Conservation (phyloP, 176 grass and related monocot species). For the Hordeum vulgare region DNA sequence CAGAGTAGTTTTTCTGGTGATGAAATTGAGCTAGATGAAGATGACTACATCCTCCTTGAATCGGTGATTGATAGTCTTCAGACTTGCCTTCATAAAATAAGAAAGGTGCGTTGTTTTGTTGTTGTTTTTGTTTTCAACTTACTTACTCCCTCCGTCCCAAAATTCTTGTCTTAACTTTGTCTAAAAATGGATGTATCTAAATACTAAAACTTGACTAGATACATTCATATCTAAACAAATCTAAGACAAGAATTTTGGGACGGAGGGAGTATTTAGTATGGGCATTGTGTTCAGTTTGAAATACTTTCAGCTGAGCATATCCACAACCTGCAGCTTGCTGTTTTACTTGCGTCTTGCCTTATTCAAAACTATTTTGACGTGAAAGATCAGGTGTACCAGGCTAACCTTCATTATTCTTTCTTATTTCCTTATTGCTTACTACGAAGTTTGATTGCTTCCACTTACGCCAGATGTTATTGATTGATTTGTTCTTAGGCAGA, state of each 20-base stretch:
- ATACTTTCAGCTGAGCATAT: neutral
- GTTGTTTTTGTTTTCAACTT: neutral
- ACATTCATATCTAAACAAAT: too few species aligned
- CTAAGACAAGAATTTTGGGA: too few species aligned
- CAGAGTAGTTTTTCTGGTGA: slow-evolving; percentile 11
- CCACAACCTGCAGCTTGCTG: neutral
- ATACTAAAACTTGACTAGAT: too few species aligned
- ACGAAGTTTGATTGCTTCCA: neutral
- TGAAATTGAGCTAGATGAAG: slow-evolving; percentile 27
- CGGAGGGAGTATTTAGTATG: neutral
- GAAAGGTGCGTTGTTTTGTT: slow-evolving; percentile 24
- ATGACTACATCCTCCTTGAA: slow-evolving; percentile 21
- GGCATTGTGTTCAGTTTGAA: neutral
- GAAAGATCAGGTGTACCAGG: neutral
- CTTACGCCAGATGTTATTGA: slow-evolving; percentile 4
- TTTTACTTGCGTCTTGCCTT: slow-evolving; percentile 5
- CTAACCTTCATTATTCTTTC: slow-evolving; percentile 6
- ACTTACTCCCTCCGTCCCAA: too few species aligned
- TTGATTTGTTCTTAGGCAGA: neutral
- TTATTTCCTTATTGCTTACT: neutral
- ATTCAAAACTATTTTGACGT: slow-evolving; percentile 19
- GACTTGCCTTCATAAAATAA: slow-evolving; percentile 27
- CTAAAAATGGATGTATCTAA: too few species aligned
- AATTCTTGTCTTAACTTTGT: too few species aligned
- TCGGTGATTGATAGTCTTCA: slow-evolving; percentile 43